Conservation (phyloP, 306 rosid genomes). For the Gleditsia sinensis region DNA sequence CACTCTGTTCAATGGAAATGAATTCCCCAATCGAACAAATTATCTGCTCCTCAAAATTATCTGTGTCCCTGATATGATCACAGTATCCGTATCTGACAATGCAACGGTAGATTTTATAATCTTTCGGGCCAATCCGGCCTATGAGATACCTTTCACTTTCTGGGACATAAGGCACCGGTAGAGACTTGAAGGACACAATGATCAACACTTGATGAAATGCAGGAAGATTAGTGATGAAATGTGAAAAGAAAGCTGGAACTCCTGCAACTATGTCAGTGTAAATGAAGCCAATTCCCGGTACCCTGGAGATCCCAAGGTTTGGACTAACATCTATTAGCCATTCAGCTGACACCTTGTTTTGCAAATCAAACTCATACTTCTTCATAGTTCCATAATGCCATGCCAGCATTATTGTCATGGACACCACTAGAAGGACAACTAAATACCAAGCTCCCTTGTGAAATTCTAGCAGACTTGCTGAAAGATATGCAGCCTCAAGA, state of each 20-base stretch:
- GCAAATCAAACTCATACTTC: constrained; percentile 73
- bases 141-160: constrained; percentile 68
- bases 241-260: constrained; percentile 90
- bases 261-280: constrained; percentile 72
- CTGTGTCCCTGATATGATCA: constrained; percentile 62
- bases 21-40: constrained; percentile 74
- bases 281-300: constrained; percentile 81
- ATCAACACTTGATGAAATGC: constrained; percentile 81
- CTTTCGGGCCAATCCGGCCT: constrained; percentile 70
- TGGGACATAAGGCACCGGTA: constrained; percentile 61
- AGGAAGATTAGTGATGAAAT: constrained; percentile 79
- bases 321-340: constrained; percentile 70
- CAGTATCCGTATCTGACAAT: constrained; percentile 75
- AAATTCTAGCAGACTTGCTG: constrained; percentile 66
- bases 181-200: constrained; percentile 77
- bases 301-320: constrained; percentile 71
- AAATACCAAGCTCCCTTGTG: constrained; percentile 86
- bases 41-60: constrained; percentile 79
- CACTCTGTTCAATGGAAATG: constrained; percentile 61
- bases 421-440: constrained; percentile 53
- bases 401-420: constrained; percentile 68
- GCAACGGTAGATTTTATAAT: constrained; percentile 70
- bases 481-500: constrained; percentile 62
- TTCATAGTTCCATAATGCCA: constrained; percentile 86
- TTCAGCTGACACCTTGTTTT: constrained; percentile 76